Conservation (phyloP, 2,329 filamentous ascomycete species). For the Talaromyces pinophilus region DNA sequence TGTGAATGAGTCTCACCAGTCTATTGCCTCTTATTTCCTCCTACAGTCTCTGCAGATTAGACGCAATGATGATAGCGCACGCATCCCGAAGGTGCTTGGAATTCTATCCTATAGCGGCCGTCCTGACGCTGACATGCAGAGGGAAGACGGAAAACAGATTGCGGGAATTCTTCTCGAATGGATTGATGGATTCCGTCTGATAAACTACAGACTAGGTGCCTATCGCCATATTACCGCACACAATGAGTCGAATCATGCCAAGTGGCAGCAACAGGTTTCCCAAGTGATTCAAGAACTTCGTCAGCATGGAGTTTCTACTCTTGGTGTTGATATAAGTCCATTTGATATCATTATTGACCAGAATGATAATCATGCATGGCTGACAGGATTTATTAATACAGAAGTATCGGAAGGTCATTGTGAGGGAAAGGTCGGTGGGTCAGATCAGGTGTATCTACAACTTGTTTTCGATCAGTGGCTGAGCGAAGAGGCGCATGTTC, state of each 20-base stretch:
- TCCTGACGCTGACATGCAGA: not conserved
- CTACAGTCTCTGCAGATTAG: not conserved
- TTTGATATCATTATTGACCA: slow-evolving; percentile 6
- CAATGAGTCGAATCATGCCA: slow-evolving; percentile 9
- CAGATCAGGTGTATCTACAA: not conserved
- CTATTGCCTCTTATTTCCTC: not conserved
- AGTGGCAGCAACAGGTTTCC: not conserved
- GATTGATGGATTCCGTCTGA: slow-evolving; percentile 7
- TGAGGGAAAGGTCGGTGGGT: not conserved
- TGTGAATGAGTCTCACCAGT: not conserved
- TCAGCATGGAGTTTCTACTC: slow-evolving; percentile 6
- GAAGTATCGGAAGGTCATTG: not conserved
- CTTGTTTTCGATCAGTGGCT: not conserved
- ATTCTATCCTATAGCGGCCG: not conserved
- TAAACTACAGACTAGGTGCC: not conserved
- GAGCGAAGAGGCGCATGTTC: not conserved
- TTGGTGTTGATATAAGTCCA: slow-evolving; percentile 2
- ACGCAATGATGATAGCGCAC: not conserved
- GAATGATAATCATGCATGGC: not conserved
- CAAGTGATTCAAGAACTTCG: not conserved
- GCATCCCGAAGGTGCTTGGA: not conserved
- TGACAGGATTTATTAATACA: slow-evolving; percentile 1
- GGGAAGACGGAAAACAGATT: slow-evolving; percentile 5
- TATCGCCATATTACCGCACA: not conserved
- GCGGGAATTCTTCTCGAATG: slow-evolving; percentile 2